phyloP scores from a whole-genome alignment of 306 rosid genomes.

The Citrullus mucosospermus region DNA sequence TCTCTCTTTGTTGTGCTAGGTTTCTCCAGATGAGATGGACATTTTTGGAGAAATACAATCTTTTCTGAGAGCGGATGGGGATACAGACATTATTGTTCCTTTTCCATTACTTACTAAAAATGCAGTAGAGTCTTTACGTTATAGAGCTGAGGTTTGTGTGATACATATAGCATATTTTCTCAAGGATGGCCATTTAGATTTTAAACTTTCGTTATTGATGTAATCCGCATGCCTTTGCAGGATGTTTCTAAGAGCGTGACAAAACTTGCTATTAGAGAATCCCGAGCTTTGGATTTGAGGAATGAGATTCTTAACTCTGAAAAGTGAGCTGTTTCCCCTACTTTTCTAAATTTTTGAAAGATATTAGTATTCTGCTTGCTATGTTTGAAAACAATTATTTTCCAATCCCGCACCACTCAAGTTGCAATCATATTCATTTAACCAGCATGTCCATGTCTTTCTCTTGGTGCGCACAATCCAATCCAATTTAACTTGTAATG shows the following conservation, averaged over 20 bases:
- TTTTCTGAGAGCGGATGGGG: slow-evolving; percentile 55
- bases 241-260: slow-evolving; percentile 86
- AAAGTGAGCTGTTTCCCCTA: slow-evolving; percentile 44
- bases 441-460: neutral
- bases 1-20: slow-evolving; percentile 28
- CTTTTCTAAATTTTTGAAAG: neutral
- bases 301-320: slow-evolving; percentile 88
- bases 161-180: neutral
- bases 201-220: neutral
- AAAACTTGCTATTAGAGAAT: slow-evolving; percentile 68
- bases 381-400: neutral
- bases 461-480: neutral
- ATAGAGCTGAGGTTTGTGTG: slow-evolving; percentile 74
- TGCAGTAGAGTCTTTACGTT: slow-evolving; percentile 82
- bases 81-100: slow-evolving; percentile 39
- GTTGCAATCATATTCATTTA: neutral
- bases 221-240: slow-evolving; percentile 21
- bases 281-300: slow-evolving; percentile 85
- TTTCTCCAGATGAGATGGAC: slow-evolving; percentile 73
- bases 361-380: neutral
- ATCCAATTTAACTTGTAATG: neutral
- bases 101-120: slow-evolving; percentile 66
- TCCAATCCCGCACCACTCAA: neutral
- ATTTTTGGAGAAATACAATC: slow-evolving; percentile 62
- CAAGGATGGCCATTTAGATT: neutral